Evolutionary conservation across 2,329 filamentous ascomycete species (phyloP), one percentile per base, ranked within the genome.

Genomic region (Neospermospora avenae): DNA sequence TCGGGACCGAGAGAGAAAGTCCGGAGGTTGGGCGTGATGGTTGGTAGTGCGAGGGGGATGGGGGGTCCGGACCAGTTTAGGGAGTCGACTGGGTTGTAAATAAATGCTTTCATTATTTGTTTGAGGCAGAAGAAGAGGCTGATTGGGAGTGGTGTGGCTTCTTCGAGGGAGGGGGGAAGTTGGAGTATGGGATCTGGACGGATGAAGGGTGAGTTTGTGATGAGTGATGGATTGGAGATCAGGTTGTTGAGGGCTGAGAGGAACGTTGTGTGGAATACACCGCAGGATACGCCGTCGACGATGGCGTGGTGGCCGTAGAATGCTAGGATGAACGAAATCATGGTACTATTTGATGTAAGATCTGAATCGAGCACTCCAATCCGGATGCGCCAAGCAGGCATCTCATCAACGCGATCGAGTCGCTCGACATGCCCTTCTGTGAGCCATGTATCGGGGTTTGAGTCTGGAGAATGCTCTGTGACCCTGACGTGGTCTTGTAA

Each of bases 301-400:
- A 85, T 74, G 0, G 76, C 74, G 63, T 86, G 83, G 60, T 85
- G 83, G 39, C 73, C 80, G 16, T 76, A 74, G 65, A 84, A 81
- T 8, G 77, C 65, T 16, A 83, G 16, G 3, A 56, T 28, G 20
- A 68, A 68, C 2, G 28, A 34, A 6, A 60, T 28, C 6, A n/a
- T 45, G 20, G 34, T 13, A 10, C 51, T 56, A 7, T 18, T 1
- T 5, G 28, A 13, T 2, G 41, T 22, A 11, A 56, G 31, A 24
- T 34, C 31, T 18, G 42, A 34, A 10, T 22, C 18, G 4, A 55
- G 52, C 24, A 57, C 18, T 14, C 52, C 58, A n/a, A 66, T 56
- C 10, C 63, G 45, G 18, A 64, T 24, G 18, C 61, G 28, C 66
- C 66, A 68, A 13, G 65, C 45, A 3, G 66, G 66, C 1, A 65